Conservation (phyloP, 2,329 filamentous ascomycete genomes). For the Alternaria arborescens region DNA sequence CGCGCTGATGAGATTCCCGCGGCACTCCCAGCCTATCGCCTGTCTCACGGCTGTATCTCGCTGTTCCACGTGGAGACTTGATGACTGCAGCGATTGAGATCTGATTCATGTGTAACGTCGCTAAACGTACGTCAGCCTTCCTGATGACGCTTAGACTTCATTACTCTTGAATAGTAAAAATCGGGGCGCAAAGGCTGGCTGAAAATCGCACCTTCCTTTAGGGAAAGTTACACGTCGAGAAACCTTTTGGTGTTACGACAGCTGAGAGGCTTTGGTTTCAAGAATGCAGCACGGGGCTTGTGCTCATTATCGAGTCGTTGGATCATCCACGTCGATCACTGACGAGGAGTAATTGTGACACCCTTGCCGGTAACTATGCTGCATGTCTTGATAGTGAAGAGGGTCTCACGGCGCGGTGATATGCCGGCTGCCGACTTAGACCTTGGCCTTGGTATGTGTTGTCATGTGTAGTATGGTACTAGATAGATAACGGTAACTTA, state of each 20-base stretch:
- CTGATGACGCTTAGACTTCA: conserved; percentile 25
- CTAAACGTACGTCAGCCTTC: conserved; percentile 7
- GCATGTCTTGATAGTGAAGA: background rate
- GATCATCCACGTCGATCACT: background rate
- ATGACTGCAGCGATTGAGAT: conserved; percentile 2
- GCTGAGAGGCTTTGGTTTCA: conserved; percentile 5
- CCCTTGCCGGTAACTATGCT: background rate
- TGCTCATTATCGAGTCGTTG: background rate
- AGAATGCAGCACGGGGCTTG: background rate
- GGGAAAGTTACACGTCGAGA: background rate
- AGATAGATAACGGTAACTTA: background rate
- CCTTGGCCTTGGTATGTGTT: background rate
- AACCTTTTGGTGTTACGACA: background rate
- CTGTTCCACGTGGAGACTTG: conserved; percentile 14
- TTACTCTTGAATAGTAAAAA: background rate
- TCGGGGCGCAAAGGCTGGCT: conserved; percentile 2
- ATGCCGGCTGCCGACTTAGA: conserved; percentile 1
- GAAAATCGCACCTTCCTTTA: conserved; percentile 1
- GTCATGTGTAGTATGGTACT: background rate
- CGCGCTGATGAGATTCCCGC: conserved; percentile 5
- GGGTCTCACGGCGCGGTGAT: conserved; percentile 4
- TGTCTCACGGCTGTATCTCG: background rate
- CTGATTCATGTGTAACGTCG: conserved; percentile 14
- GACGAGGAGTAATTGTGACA: background rate
- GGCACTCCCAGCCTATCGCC: conserved; percentile 5